Percentiles rank a stretch among this genome's conserved stretches.
These are phyloP conservation scores for Solanum pimpinellifolium DNA, from an alignment of 257 asterid species.

Conservation along the genomic window DNA sequence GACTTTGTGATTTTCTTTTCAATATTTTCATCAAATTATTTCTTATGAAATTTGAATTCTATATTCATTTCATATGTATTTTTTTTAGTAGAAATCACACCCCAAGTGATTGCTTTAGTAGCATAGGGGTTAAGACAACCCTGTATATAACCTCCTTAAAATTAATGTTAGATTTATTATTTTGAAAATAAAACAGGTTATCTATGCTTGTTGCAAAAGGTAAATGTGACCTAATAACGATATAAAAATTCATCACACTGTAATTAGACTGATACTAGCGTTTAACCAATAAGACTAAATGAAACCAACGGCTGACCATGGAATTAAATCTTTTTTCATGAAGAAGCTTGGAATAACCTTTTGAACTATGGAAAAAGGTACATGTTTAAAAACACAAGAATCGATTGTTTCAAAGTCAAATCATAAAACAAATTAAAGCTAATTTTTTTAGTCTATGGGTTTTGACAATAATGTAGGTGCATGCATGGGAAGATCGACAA, in stretches of 20 bases:
- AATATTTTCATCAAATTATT: too few species aligned
- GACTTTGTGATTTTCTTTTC: too few species aligned
- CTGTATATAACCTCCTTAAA: background rate
- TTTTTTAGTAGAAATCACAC: too few species aligned
- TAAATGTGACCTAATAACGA: background rate
- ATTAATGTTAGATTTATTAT: background rate
- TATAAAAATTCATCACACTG: background rate
- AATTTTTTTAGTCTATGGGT: background rate
- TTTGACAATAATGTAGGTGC: background rate
- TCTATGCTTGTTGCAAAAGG: background rate
- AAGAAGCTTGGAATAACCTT: constrained; percentile 19
- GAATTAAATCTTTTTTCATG: background rate
- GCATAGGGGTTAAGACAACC: too few species aligned
- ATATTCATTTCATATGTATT: too few species aligned
- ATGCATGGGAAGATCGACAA: background rate
- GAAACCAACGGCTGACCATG: background rate
- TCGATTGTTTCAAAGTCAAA: constrained; percentile 9
- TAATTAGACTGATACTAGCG: background rate
- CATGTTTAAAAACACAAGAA: background rate
- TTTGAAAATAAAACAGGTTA: background rate
- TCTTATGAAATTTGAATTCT: too few species aligned
- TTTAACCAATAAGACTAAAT: background rate
- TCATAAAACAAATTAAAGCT: background rate
- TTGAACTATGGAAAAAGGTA: background rate
- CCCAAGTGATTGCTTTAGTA: too few species aligned